Percentiles rank a stretch among this genome's conserved stretches.
phyloP scores from a whole-genome alignment of 1,139 yeast genomes.

The Waltiozyma sp. region DNA sequence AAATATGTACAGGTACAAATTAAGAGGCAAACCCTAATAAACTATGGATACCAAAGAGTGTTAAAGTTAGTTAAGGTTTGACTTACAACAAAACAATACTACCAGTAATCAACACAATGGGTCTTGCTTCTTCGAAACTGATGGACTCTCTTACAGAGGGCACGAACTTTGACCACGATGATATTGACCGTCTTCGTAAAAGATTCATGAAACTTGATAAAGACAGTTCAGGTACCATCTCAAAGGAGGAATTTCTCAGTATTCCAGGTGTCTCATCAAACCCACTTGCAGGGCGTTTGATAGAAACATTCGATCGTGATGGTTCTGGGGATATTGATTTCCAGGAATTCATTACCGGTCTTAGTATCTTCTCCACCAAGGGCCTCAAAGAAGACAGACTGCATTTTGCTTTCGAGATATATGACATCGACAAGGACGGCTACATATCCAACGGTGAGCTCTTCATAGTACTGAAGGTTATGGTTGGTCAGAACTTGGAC shows the following conservation, averaged over 20 bases:
- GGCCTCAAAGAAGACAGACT: slow-evolving; percentile 78
- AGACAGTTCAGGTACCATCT: slow-evolving; percentile 88
- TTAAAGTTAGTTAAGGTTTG: neutral
- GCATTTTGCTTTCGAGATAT: slow-evolving; percentile 82
- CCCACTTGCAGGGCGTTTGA: slow-evolving; percentile 80
- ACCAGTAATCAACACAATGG: slow-evolving; percentile 34
- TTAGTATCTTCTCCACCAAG: slow-evolving; percentile 86
- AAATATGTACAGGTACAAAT: neutral
- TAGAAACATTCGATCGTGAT: slow-evolving; percentile 92
- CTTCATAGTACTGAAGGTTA: slow-evolving; percentile 84
- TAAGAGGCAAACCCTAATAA: too few relatives aligned
- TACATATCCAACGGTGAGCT: slow-evolving; percentile 91
- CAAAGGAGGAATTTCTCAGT: slow-evolving; percentile 77
- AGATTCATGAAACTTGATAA: slow-evolving; percentile 92
- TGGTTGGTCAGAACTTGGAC: slow-evolving; percentile 89
- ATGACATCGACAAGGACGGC: slow-evolving; percentile 94
- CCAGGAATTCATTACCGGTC: slow-evolving; percentile 85
- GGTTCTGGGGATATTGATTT: slow-evolving; percentile 92
- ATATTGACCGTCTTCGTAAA: slow-evolving; percentile 81
- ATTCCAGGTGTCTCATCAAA: slow-evolving; percentile 89
- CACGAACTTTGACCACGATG: slow-evolving; percentile 80
- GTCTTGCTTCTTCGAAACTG: slow-evolving; percentile 55
- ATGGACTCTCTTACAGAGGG: slow-evolving; percentile 64
- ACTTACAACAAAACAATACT: neutral
- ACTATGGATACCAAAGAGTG: neutral